Percentiles rank a stretch among this genome's conserved stretches.
phyloP scores from a whole-genome alignment of 1,284 basidiomycete genomes.

The Thelephora terrestris region DNA sequence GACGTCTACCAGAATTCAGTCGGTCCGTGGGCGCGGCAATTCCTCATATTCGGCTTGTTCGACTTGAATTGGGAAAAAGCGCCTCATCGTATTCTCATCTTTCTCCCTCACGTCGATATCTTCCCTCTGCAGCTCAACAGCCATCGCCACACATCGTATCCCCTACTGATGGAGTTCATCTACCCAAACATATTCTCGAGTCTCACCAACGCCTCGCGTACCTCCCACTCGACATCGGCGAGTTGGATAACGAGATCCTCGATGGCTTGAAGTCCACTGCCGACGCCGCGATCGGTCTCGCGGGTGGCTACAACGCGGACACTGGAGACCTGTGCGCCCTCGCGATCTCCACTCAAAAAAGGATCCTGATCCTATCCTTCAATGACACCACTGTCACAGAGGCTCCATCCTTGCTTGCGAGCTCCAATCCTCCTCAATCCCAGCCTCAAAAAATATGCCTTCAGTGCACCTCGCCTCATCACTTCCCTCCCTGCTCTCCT shows the following conservation, averaged over 20 bases:
- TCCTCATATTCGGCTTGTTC: background rate
- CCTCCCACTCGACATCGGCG: no score
- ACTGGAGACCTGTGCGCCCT: constrained; percentile 1
- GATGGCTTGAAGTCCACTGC: background rate
- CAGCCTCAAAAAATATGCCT: constrained; percentile 3
- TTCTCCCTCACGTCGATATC: background rate
- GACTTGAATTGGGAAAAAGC: no score
- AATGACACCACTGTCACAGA: background rate
- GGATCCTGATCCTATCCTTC: constrained; percentile 5
- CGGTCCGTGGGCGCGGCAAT: background rate
- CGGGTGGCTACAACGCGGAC: background rate
- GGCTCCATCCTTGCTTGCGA: constrained; percentile 1
- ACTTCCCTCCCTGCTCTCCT: background rate
- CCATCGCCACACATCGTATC: no score
- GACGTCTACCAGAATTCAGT: no score
- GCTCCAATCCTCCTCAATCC: constrained; percentile 2
- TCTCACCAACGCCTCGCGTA: no score
- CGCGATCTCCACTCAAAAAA: constrained; percentile 7
- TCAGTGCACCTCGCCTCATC: constrained; percentile 4
- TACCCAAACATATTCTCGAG: no score
- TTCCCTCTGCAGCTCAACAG: background rate
- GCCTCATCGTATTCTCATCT: background rate
- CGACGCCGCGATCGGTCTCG: background rate
- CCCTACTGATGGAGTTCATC: no score
- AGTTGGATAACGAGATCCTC: no score